Percentiles rank a stretch among this genome's conserved stretches.
phyloP scores from a whole-genome alignment of 345 rosid genomes.

The Eucalyptus tenuipes region DNA sequence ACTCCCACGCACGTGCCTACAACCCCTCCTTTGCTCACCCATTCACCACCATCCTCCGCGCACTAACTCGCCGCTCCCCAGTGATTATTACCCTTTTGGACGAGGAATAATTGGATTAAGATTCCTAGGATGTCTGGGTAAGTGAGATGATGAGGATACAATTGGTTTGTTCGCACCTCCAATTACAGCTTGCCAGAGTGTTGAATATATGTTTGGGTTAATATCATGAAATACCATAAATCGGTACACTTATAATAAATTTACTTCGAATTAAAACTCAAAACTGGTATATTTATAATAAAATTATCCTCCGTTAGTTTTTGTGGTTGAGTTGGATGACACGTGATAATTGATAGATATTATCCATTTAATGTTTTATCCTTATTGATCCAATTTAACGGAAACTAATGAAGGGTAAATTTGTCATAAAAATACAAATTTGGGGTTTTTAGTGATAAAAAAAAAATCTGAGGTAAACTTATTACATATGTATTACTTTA shows the following conservation, averaged over 20 bases:
- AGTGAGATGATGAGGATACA: neutral
- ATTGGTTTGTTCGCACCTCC: neutral
- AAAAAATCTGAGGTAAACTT: too few species aligned
- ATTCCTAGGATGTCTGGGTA: neutral
- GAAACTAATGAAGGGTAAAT: fast-evolving
- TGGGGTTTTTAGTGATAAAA: fast-evolving
- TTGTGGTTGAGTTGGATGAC: fast-evolving
- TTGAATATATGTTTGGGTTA: too few species aligned
- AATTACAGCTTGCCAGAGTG: neutral
- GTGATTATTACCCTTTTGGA: neutral
- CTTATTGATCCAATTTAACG: too few species aligned
- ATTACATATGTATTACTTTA: fast-evolving
- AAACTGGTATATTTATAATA: fast-evolving
- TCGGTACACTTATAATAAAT: fast-evolving
- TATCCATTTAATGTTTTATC: fast-evolving
- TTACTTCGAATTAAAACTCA: fast-evolving
- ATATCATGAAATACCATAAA: too few species aligned
- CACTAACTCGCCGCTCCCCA: neutral
- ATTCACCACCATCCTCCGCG: neutral
- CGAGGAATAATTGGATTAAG: neutral
- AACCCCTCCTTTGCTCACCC: neutral
- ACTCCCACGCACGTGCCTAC: neutral
- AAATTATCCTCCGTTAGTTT: fast-evolving
- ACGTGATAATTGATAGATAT: fast-evolving
- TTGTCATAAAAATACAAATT: too few species aligned